phyloP scores from a whole-genome alignment of 208 protist genomes.

The Blastocrithidia nonstop region DNA sequence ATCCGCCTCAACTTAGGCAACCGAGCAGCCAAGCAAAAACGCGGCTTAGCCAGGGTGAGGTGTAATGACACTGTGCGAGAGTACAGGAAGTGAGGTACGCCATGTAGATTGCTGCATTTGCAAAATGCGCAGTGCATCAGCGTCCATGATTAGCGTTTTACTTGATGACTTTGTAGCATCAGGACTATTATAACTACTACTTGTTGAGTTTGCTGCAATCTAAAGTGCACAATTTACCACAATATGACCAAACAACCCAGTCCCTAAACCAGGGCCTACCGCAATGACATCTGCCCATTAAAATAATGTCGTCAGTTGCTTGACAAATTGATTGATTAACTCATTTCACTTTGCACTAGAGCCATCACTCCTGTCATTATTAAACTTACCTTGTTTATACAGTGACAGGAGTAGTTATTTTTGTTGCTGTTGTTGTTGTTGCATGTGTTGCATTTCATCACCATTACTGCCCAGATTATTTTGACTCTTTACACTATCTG shows the following conservation, averaged over 20 bases:
- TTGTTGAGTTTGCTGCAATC: too few species aligned
- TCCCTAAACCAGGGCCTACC: conserved; percentile 53
- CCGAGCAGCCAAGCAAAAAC: conserved; percentile 27
- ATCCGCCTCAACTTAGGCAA: conserved; percentile 51
- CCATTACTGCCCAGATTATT: too few species aligned
- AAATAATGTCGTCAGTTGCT: too few species aligned
- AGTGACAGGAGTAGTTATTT: too few species aligned
- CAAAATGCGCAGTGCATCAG: conserved; percentile 53
- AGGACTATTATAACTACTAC: too few species aligned
- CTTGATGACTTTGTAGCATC: conserved; percentile 14
- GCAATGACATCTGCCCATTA: conserved; percentile 38
- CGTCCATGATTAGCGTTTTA: conserved; percentile 52
- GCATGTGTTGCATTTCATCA: too few species aligned
- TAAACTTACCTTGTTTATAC: too few species aligned
- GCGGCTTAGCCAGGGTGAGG: conserved; percentile 72
- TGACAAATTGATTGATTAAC: too few species aligned
- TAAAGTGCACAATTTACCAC: conserved; percentile 12
- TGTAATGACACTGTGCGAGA: conserved; percentile 46
- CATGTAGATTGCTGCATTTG: conserved; percentile 1
- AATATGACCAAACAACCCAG: conserved; percentile 11
- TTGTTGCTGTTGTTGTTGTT: too few species aligned
- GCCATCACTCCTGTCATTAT: too few species aligned
- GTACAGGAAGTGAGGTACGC: conserved; percentile 1
- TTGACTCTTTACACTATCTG: too few species aligned
- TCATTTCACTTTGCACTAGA: too few species aligned